These are phyloP conservation scores for Nothophytophthora sp. DNA, from an alignment of 352 stramenopile genomes.

Conservation along the genomic window DNA sequence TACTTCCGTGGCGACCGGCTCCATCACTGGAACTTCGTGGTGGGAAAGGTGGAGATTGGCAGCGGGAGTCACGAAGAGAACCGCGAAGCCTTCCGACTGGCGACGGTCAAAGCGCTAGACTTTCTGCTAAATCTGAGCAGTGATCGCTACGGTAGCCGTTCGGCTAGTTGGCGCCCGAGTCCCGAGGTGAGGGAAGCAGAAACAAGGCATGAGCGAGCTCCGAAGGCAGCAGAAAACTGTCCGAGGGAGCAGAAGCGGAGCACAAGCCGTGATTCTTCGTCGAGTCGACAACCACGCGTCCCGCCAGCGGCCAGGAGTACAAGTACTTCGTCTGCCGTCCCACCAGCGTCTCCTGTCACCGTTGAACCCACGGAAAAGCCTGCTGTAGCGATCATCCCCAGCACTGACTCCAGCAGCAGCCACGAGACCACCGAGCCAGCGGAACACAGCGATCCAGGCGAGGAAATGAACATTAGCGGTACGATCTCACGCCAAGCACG, in stretches of 20 bases:
- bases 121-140: constrained; percentile 34
- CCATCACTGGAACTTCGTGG: constrained; percentile 65
- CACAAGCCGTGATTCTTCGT: not conserved
- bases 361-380: constrained; percentile 5
- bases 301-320: not conserved
- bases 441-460: constrained; percentile 21
- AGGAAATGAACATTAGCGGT: constrained; percentile 40
- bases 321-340: constrained; percentile 8
- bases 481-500: too few relatives aligned
- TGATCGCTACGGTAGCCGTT: constrained; percentile 6
- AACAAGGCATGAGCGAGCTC: not conserved
- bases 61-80: constrained; percentile 65
- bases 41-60: constrained; percentile 70
- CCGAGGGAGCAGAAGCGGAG: not conserved
- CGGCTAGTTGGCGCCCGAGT: too few relatives aligned
- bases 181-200: not conserved
- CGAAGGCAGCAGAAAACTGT: not conserved
- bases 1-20: constrained; percentile 50
- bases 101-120: constrained; percentile 35
- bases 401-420: constrained; percentile 6
- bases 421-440: constrained; percentile 2
- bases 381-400: constrained; percentile 5
- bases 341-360: constrained; percentile 13
- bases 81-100: constrained; percentile 46
- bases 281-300: not conserved